Percentiles rank a stretch among this genome's conserved stretches.
Evolutionary conservation across 2,329 filamentous ascomycete genomes (phyloP).

Genomic region (Fusarium temperatum): DNA sequence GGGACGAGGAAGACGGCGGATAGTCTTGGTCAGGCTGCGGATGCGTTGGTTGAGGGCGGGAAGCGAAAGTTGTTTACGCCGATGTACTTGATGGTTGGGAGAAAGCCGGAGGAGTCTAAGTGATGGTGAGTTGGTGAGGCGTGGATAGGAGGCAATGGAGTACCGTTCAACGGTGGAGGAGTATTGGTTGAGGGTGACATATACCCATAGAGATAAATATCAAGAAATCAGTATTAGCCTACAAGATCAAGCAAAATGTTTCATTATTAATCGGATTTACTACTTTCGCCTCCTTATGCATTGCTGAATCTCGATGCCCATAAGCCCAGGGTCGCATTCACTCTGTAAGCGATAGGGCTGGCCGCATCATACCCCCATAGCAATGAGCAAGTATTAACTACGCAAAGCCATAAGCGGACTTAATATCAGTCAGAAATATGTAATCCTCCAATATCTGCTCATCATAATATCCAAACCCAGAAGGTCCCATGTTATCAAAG

Average conservation of each 20-base stretch:
- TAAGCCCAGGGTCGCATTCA: background rate
- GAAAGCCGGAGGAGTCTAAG: background rate
- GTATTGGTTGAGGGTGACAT: background rate
- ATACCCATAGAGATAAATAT: background rate
- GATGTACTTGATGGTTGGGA: constrained; percentile 74
- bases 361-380: background rate
- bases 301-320: background rate
- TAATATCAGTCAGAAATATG: background rate
- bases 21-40: constrained; percentile 78
- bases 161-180: too few relatives aligned
- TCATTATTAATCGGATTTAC: background rate
- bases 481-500: background rate
- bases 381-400: background rate
- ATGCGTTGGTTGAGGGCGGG: constrained; percentile 83
- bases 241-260: background rate
- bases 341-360: background rate
- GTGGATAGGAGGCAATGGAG: background rate
- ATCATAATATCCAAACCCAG: background rate
- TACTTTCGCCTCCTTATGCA: background rate
- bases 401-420: background rate
- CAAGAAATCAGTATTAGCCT: too few relatives aligned
- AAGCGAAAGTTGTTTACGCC: constrained; percentile 89
- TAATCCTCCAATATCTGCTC: background rate
- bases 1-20: constrained; percentile 91
- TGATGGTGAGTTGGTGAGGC: background rate